Conservation (phyloP, 2,329 filamentous ascomycete species). For the Coniochaeta pulveracea region DNA sequence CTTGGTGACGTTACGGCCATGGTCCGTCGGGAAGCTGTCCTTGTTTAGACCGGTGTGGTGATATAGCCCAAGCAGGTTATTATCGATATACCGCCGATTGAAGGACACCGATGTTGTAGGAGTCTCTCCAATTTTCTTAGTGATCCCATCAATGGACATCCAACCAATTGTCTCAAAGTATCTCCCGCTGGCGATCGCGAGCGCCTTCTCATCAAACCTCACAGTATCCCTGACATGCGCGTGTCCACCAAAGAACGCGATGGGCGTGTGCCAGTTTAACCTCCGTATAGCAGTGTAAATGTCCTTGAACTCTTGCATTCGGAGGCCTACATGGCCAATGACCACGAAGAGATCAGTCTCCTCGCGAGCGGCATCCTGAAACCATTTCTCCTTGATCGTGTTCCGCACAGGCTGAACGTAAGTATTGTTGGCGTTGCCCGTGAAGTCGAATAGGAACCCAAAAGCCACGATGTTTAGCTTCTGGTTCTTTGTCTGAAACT, state of each 20-base stretch:
- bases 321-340: slow-evolving; percentile 72
- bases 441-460: slow-evolving; percentile 93
- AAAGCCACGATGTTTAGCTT: slow-evolving; percentile 77
- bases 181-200: slow-evolving; percentile 74
- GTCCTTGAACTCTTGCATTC: slow-evolving; percentile 66
- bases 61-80: slow-evolving; percentile 75
- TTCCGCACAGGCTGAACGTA: slow-evolving; percentile 70
- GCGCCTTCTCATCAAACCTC: slow-evolving; percentile 66
- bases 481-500: slow-evolving; percentile 85
- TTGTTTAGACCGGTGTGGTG: slow-evolving; percentile 67
- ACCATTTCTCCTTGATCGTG: slow-evolving; percentile 78
- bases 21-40: slow-evolving; percentile 62
- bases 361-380: slow-evolving; percentile 72
- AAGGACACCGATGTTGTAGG: slow-evolving; percentile 41
- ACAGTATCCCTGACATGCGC: slow-evolving; percentile 79
- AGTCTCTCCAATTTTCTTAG: slow-evolving; percentile 20
- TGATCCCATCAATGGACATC: slow-evolving; percentile 66
- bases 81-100: slow-evolving; percentile 79
- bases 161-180: slow-evolving; percentile 96
- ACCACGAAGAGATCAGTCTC: slow-evolving; percentile 83
- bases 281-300: slow-evolving; percentile 71
- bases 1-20: slow-evolving; percentile 59
- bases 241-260: slow-evolving; percentile 87
- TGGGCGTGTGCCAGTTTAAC: slow-evolving; percentile 68
- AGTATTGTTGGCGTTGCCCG: slow-evolving; percentile 81